Base-by-base conservation (phyloP, 1,284 basidiomycete species). In the Cutaneotrichosporon dermatis region DNA sequence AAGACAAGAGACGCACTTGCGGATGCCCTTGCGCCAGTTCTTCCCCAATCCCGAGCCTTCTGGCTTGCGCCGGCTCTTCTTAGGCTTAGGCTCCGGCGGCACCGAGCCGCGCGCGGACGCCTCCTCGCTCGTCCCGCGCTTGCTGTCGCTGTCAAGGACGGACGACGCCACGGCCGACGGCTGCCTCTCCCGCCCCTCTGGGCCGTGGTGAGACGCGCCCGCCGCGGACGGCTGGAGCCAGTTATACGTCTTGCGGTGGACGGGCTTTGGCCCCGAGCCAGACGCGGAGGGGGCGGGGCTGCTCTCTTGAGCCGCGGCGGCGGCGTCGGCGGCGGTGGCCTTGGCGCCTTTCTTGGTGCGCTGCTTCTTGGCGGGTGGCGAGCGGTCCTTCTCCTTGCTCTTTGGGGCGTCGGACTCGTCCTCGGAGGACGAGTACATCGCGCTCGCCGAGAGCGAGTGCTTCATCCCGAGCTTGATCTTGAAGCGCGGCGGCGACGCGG, bases 171-270 rank as follows among this genome's bases (percentile, higher is more conserved):
- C 7, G 25, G 34, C 40, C 3, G 48, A 50, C 35, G 16, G 10
- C 7, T 40, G 49, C 15, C 53, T 48, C 45, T 58, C 57, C 33
- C 57, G 54, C 4, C 52, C 41, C 60, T 62, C 63, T 4, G 74
- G 74, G 49, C 75, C 73, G 51, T 65, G 66, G 63, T 76, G 75
- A 5, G 66, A 69, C 33, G 75, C 75, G 10, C 65, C 66, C 8
- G 68, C 73, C 1, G 63, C 56, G n/a, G 62, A 65, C 10, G 73
- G 74, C 44, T 65, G 61, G 2, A 76, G 56, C 75, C 75, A 76
- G 57, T 75, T 67, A 54, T 76, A 76, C 15, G 62, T 61, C 59
- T 76, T 75, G 45, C 66, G 54, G 54, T 66, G 66, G 42, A 49
- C 12, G 48, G 9, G 10, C 37, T 15, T 34, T 10, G 15, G 15